Percentiles rank a stretch among this genome's conserved stretches.
phyloP scores from a whole-genome alignment of 106 monocot species.

The Cymbidium sinense region DNA sequence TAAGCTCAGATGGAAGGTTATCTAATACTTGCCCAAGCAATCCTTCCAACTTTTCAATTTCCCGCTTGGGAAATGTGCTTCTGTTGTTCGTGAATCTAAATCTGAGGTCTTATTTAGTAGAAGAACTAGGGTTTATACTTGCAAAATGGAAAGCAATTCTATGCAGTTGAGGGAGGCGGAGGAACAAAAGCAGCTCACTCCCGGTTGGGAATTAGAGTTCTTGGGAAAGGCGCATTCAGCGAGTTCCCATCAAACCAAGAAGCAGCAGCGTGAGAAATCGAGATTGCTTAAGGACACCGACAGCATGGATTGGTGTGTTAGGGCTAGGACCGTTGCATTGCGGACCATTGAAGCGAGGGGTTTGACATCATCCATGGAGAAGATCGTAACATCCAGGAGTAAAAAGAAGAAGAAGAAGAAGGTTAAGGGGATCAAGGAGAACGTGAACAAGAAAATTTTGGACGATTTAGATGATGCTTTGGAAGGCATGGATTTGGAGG shows the following conservation, averaged over 20 bases:
- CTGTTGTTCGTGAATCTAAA: constrained; percentile 19
- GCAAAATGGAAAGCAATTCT: constrained; percentile 10
- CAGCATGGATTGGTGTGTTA: constrained; percentile 93
- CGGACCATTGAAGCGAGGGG: constrained; percentile 68
- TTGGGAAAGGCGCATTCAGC: constrained; percentile 37
- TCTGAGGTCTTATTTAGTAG: neutral
- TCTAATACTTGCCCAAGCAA: constrained; percentile 16
- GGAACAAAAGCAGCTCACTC: constrained; percentile 21
- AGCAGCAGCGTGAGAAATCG: constrained; percentile 44
- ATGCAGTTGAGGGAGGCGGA: constrained; percentile 21
- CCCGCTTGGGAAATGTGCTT: neutral
- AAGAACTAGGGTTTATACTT: constrained; percentile 15
- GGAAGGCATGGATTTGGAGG: constrained; percentile 29
- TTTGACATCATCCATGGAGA: constrained; percentile 38
- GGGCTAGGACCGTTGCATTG: constrained; percentile 63
- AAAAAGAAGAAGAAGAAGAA: constrained; percentile 74
- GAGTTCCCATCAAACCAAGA: constrained; percentile 10
- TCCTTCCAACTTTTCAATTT: constrained; percentile 19
- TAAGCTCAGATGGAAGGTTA: constrained; percentile 30
- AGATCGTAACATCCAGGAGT: constrained; percentile 29
- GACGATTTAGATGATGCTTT: constrained; percentile 35
- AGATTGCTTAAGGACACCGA: constrained; percentile 50
- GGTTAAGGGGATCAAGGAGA: constrained; percentile 17
- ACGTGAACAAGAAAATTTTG: constrained; percentile 12
- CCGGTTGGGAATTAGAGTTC: constrained; percentile 63